A percentile compares a stretch with the other conserved stretches of the same genome.
These are phyloP conservation scores for Exophiala viscosa DNA, from an alignment of 2,329 filamentous ascomycete species.

Conservation along the genomic window DNA sequence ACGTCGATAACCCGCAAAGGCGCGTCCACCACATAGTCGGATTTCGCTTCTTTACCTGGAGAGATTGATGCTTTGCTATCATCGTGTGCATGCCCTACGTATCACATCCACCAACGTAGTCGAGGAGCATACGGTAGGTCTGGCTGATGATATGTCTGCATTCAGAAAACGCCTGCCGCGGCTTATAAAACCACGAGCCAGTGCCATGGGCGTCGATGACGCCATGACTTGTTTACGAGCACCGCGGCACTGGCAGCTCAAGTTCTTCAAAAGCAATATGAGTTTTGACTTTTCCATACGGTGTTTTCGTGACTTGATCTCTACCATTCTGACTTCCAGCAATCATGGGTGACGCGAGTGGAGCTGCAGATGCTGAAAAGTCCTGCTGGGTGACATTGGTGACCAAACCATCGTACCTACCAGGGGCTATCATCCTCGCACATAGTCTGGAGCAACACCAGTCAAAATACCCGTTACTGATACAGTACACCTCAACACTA, in stretches of 20 bases:
- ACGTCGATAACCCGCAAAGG: no score
- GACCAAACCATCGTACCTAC: conserved; percentile 50
- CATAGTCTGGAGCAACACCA: conserved; percentile 47
- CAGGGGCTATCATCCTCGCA: conserved; percentile 50
- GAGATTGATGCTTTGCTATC: no score
- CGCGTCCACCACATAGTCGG: no score
- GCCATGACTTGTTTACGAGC: conserved; percentile 7
- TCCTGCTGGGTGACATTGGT: conserved; percentile 50
- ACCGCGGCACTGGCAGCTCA: no score
- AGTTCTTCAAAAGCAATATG: conserved; percentile 4
- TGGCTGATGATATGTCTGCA: no score
- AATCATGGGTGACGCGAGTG: neutral
- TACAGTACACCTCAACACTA: conserved; percentile 48
- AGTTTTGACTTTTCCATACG: neutral
- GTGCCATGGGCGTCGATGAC: conserved; percentile 1
- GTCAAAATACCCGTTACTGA: conserved; percentile 47
- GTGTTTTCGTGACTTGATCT: no score
- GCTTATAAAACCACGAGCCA: no score
- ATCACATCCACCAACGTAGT: no score
- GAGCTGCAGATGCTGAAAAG: conserved; percentile 5
- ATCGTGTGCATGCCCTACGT: neutral
- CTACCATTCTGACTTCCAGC: neutral
- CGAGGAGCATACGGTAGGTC: no score
- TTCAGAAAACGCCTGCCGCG: no score
- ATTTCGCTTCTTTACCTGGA: no score